A percentile compares a stretch with the other conserved stretches of the same genome.
Evolutionary conservation across 306 rosid genomes (phyloP).

Genomic region (Prunus salicina): DNA sequence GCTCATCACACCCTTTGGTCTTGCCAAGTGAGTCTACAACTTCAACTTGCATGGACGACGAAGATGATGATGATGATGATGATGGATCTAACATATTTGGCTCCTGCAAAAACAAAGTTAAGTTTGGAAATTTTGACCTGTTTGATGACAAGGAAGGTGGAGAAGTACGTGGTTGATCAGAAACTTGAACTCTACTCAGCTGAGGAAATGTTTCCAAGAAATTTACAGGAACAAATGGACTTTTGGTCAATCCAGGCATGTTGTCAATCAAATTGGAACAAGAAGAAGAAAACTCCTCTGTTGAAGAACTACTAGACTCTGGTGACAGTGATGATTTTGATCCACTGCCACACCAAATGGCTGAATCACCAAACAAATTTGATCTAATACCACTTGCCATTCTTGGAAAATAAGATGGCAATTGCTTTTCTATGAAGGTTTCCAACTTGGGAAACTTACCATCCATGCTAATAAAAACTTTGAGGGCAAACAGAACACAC

Average conservation of each 20-base stretch:
- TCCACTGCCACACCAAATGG: conserved; percentile 28
- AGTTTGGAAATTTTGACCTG: conserved; percentile 44
- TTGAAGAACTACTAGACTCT: conserved; percentile 37
- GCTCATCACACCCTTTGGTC: not conserved
- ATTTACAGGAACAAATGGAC: conserved; percentile 46
- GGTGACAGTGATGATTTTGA: conserved; percentile 42
- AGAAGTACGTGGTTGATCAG: conserved; percentile 26
- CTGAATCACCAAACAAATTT: conserved; percentile 45
- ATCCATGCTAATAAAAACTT: conserved; percentile 37
- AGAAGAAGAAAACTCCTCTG: conserved; percentile 24
- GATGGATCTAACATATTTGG: conserved; percentile 34
- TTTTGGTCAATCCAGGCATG: not conserved
- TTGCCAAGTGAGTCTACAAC: not conserved
- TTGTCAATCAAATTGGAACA: conserved; percentile 26
- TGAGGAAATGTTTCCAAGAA: conserved; percentile 69
- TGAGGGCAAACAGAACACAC: conserved; percentile 15
- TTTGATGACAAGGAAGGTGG: conserved; percentile 38
- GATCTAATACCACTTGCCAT: conserved; percentile 39
- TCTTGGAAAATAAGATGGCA: conserved; percentile 53
- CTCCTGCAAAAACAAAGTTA: conserved; percentile 63
- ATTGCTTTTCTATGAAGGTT: conserved; percentile 46
- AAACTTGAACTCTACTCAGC: conserved; percentile 22
- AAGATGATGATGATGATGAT: not conserved
- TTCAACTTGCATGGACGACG: not conserved
- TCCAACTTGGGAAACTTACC: conserved; percentile 58